Conservation (phyloP, 345 rosid species). For the Erodium maritimum region DNA sequence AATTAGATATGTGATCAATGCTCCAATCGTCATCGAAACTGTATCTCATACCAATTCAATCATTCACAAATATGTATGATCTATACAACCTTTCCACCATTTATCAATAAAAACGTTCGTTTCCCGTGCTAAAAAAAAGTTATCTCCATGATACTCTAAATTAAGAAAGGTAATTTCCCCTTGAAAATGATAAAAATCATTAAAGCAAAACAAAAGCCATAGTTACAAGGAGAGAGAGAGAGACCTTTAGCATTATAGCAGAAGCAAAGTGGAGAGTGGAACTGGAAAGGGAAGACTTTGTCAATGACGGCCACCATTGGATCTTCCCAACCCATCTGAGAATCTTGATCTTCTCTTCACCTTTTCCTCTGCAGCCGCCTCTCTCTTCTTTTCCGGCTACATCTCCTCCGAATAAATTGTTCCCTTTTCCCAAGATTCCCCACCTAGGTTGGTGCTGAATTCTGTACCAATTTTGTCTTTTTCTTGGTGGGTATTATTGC, state of each 20-base stretch:
- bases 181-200: neutral
- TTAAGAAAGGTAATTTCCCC: too few species aligned
- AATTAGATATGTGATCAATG: too few species aligned
- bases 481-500: neutral
- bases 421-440: neutral
- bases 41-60: too few species aligned
- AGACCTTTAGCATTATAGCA: neutral
- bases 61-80: too few species aligned
- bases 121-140: too few species aligned
- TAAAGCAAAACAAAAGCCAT: neutral
- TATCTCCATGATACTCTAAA: too few species aligned
- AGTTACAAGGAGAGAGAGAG: neutral
- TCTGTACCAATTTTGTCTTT: neutral
- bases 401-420: neutral
- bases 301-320: constrained; percentile 1
- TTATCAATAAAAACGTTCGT: too few species aligned
- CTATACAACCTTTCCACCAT: too few species aligned
- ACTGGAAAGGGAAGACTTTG: neutral
- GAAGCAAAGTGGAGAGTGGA: neutral
- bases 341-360: neutral
- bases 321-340: constrained; percentile 23
- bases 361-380: neutral
- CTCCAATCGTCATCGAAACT: too few species aligned
- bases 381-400: neutral
- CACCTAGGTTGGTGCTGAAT: neutral